Evolutionary conservation across 148 eudicot species (phyloP), one percentile per base, ranked within the genome.

Genomic region (Polygonum aviculare): DNA sequence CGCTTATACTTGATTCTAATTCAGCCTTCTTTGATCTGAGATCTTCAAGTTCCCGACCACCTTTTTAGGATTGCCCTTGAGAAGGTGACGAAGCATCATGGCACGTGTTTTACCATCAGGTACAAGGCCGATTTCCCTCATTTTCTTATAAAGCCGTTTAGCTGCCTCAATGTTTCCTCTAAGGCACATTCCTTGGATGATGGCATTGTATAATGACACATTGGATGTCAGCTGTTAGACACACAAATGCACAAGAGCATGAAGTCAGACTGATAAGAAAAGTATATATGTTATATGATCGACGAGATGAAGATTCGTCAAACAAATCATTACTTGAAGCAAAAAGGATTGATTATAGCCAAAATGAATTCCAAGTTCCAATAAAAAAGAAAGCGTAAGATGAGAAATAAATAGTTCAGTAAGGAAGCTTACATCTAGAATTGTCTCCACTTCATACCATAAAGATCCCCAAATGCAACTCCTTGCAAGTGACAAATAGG

Each of bases 21-120:
- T 86, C 90, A 49, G 16, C 50, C 83, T 80, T 88, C 81, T 74
- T 82, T 60, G 84, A 60, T 80, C 85, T 88, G 62, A 84, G 86
- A 52, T 57, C 75, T 48, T 89, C 87, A 63, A 94, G 75, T 78
- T 94, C 94, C 45, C 84, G 82, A 82, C 77, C 84, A 87, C n/a
- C n/a, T n/a, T 67, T 15, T 67, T 14, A 36, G 21, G 21, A 67
- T 11, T 36, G 10, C n/a, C 10, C 35, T 67, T 67, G 19, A 67
- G 36, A 44, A 88, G 82, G 79, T 83, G 78, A 67, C 89, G 92
- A 79, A 90, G 85, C 92, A 90, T 87, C 79, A 90, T 40, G 50
- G 89, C 92, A 33, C 92, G 83, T 38, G 92, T 90, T 79, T 90
- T 90, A 39, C 89, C 89, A 80, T 90, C 92, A 52, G 90, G 85